Evolutionary conservation across 192 early-diverging fungal genomes (phyloP), one percentile per base, ranked within the genome.

Genomic region (Dimargaris cristalligena): DNA sequence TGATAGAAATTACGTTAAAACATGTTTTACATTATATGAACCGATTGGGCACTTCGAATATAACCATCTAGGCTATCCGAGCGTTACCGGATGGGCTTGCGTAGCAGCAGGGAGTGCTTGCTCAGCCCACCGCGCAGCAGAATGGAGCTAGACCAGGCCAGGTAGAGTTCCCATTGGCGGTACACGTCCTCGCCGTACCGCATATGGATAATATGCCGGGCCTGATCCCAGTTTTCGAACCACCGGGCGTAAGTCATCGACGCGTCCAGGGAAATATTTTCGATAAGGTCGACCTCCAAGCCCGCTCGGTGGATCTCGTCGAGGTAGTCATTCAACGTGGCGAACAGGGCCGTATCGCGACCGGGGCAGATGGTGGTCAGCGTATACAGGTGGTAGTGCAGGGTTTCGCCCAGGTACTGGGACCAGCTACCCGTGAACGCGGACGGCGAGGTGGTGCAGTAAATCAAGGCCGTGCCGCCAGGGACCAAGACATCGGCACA

Each of bases 341-440:
- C n/a, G 44, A 67, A 59, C 65, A 67, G 66, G 48, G 63, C 65
- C 1, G 73, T 74, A 48, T 71, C 73, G 26, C 69, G 61, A 2
- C 73, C 69, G 2, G 73, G 73, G 45, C 64, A 67, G 60, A 74
- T 71, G 51, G 68, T 60, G 28, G 50, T 46, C 59, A 69, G 67
- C 13, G 67, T 60, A 62, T 69, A 74, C 69, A 67, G 66, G 62
- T 74, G 73, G 67, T 74, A 74, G 67, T 70, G 71, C 67, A 69
- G 71, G 58, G 64, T 63, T 62, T 74, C 50, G 38, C 16, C 8
- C 8, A 41, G 38, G 38, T 41, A 41, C 6, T 41, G 38, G 16
- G 8, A 10, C n/a, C n/a, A n/a, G 16, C 6, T 6, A 16, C 38
- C 38, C 38, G 38, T 41, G 28, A 52, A 52, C 25, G 8, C 50